Evolutionary conservation across 352 stramenopile species (phyloP).

Genomic region (Pythium apleroticum): DNA sequence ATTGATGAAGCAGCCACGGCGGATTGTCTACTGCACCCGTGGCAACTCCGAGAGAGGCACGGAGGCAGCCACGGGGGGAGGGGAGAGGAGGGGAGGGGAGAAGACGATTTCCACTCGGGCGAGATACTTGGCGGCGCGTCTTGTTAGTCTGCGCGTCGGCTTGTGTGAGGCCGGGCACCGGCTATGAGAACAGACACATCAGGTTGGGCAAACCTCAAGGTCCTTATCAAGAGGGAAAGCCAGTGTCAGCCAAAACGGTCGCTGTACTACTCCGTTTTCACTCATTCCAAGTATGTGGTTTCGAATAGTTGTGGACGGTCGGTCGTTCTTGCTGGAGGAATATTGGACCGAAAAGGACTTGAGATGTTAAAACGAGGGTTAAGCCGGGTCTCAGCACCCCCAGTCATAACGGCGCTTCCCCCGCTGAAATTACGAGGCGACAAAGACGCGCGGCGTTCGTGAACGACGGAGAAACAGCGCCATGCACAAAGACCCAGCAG

Average conservation of each 20-base stretch:
- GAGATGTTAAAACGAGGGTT: neutral
- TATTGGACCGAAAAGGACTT: neutral
- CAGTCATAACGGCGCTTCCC: neutral
- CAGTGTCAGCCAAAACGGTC: neutral
- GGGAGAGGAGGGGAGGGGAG: neutral
- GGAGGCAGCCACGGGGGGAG: neutral
- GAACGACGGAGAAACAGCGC: neutral
- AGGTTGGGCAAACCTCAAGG: neutral
- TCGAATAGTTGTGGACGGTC: neutral
- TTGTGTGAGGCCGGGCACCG: neutral
- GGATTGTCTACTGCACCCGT: neutral
- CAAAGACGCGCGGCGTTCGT: slow-evolving; percentile 1
- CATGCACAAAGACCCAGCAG: neutral
- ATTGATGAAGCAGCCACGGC: neutral
- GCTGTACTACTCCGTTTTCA: neutral
- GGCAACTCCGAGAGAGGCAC: neutral
- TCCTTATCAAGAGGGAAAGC: neutral
- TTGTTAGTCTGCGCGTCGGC: neutral
- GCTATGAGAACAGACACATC: slow-evolving; percentile 3
- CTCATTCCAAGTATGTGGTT: neutral
- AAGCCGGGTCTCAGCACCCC: neutral
- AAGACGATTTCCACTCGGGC: too few species aligned
- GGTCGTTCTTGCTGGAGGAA: neutral
- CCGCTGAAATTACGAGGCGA: slow-evolving; percentile 1
- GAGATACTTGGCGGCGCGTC: neutral